Evolutionary conservation across 352 stramenopile species (phyloP).

Genomic region (Elongisporangium prolatum): DNA sequence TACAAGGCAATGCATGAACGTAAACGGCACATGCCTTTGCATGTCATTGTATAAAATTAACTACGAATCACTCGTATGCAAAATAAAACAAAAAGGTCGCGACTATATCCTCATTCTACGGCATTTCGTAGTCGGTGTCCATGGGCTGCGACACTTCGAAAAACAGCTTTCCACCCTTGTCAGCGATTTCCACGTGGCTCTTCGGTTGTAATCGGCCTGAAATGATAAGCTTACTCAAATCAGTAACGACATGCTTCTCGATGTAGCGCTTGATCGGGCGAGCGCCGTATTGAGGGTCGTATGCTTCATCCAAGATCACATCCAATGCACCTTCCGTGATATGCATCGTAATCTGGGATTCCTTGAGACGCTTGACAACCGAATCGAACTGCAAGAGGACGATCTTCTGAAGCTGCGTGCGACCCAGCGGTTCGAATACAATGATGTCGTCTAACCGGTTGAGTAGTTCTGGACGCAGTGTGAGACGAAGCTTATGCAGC

Average conservation of each 20-base stretch:
- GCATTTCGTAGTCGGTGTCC: conserved; percentile 29
- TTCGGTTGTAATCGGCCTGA: conserved; percentile 48
- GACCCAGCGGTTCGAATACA: conserved; percentile 93
- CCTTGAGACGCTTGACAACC: conserved; percentile 69
- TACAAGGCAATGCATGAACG: no score
- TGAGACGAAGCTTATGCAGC: conserved; percentile 80
- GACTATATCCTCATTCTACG: neutral
- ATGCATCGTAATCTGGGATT: conserved; percentile 63
- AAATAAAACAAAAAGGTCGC: neutral
- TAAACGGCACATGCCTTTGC: no score
- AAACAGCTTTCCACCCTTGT: conserved; percentile 33
- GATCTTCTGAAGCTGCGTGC: conserved; percentile 89
- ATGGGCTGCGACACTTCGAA: conserved; percentile 45
- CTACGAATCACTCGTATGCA: neutral
- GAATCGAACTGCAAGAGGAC: conserved; percentile 91
- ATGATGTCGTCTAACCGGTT: conserved; percentile 96
- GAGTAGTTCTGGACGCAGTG: conserved; percentile 94
- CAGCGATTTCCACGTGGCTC: conserved; percentile 57
- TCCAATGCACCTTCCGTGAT: conserved; percentile 83
- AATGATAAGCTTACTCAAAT: conserved; percentile 72
- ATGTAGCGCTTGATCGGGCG: conserved; percentile 95
- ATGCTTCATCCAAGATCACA: conserved; percentile 89
- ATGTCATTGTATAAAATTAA: neutral
- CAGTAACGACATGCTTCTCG: conserved; percentile 93
- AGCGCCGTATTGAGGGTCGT: conserved; percentile 93